phyloP scores from a whole-genome alignment of 331 rosid species.

The Stylosanthes scabra region DNA sequence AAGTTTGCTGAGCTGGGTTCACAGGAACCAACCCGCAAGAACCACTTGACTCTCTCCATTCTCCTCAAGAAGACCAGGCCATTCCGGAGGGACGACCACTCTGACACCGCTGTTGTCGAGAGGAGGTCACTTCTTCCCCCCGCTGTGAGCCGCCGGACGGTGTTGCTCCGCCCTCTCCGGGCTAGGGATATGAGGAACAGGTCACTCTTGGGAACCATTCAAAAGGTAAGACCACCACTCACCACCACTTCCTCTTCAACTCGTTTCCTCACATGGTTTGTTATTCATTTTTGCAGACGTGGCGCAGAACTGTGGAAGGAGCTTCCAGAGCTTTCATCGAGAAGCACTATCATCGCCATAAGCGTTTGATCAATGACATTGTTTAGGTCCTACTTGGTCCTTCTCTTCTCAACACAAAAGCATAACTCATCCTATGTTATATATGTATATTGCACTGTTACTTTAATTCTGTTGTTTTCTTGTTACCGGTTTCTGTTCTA shows the following conservation, averaged over 20 bases:
- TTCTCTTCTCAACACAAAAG: too few species aligned
- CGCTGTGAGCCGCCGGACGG: conserved; percentile 49
- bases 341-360: conserved; percentile 78
- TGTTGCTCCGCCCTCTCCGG: conserved; percentile 58
- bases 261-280: background rate
- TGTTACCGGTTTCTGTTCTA: background rate
- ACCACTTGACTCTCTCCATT: conserved; percentile 39
- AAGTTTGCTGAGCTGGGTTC: conserved; percentile 64
- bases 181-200: conserved; percentile 63
- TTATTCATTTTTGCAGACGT: conserved; percentile 58
- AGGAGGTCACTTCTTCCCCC: conserved; percentile 65
- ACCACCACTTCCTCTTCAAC: too few species aligned
- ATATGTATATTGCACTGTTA: conserved; percentile 28
- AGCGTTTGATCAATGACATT: conserved; percentile 76
- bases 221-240: conserved; percentile 52
- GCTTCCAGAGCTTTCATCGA: conserved; percentile 85
- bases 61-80: conserved; percentile 43
- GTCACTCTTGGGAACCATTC: conserved; percentile 71
- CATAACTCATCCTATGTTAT: background rate
- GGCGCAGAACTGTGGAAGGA: conserved; percentile 82
- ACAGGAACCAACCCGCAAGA: conserved; percentile 23
- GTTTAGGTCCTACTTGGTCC: conserved; percentile 52
- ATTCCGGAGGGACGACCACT: conserved; percentile 33
- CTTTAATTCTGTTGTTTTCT: conserved; percentile 14
- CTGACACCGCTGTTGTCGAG: conserved; percentile 58